Evolutionary conservation across 768 basidiomycete genomes (phyloP), one percentile per base, ranked within the genome.

Genomic region (Lactarius indigo): DNA sequence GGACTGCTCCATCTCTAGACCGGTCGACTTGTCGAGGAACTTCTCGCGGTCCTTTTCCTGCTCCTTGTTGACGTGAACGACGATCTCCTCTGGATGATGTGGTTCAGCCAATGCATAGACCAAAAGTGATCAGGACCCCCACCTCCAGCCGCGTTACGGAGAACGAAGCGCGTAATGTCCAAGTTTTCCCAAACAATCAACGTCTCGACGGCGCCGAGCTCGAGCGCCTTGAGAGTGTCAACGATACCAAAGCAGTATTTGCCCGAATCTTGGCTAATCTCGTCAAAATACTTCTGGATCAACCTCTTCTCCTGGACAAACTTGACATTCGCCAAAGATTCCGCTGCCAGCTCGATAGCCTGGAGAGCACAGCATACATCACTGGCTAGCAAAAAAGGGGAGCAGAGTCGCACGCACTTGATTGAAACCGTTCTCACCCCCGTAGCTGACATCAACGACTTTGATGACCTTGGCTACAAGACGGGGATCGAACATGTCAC

Each of bases 251-350:
- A 98, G 80, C 96, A 97, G 80, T 96, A 98, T 77, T 89, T 92
- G 73, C 87, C 92, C 41, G 93, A 94, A 74, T 99, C 97, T 76
- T 93, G 92, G 72, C 95, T 96, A 79, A 99, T 99, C 79, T 99
- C 97, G 74, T 98, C 96, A 76, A 99, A 99, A 82, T 98, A 98
- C 76, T 86, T 91, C 77, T 98, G 96, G 72, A 99, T 98, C 58
- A 99, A 87, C 76, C 83, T 90, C 83, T 98, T 98, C 82, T 99
- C 97, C 78, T 98, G 96, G 39, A 99, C 96, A 73, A 99, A 98
- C 77, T 99, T 99, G 82, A 99, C 97, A 76, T 98, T 98, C 42
- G 93, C 89, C 33, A 99, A 87, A 3, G 94, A 91, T 77, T 99
- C 97, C 1, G 94, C 91, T 0, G 97, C 93, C 61, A 98, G 86